These are phyloP conservation scores for Neopestalotiopsis sp. DNA, from an alignment of 2,329 filamentous ascomycete genomes.

Conservation along the genomic window DNA sequence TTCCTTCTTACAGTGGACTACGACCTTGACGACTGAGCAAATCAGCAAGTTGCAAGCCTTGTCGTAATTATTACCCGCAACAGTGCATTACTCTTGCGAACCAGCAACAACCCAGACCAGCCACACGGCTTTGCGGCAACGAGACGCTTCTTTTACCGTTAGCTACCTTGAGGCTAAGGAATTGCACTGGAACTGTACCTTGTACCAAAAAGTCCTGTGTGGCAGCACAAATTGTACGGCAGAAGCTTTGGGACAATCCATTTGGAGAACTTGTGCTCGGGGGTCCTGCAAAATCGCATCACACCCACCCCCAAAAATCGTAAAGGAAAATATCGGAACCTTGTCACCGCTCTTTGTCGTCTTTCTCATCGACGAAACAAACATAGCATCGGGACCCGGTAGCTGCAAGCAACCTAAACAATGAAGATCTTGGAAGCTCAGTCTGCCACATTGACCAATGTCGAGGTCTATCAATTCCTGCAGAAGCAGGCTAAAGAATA, in stretches of 20 bases:
- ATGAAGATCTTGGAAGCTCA: constrained; percentile 78
- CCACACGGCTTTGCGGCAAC: not conserved
- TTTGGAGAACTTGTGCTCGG: constrained; percentile 9
- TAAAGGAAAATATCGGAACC: constrained; percentile 13
- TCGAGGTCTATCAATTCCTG: constrained; percentile 73
- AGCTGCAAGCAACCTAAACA: not conserved
- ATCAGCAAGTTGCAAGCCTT: not conserved
- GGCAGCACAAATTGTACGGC: not conserved
- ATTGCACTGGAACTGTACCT: not conserved
- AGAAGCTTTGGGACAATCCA: not conserved
- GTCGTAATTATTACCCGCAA: not conserved
- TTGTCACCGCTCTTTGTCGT: constrained; percentile 8
- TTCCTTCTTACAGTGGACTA: not conserved
- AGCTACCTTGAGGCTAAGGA: not conserved
- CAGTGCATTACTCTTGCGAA: not conserved
- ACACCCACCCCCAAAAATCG: not conserved
- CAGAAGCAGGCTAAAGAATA: constrained; percentile 58
- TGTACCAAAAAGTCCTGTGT: not conserved
- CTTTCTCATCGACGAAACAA: not conserved
- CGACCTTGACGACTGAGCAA: not conserved
- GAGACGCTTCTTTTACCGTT: not conserved
- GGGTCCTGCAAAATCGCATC: not conserved
- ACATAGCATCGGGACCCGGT: not conserved
- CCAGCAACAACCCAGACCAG: not conserved
- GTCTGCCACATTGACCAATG: constrained; percentile 72